Conservation (phyloP, 2,329 filamentous ascomycete species). For the Sporothrix variecibatus region DNA sequence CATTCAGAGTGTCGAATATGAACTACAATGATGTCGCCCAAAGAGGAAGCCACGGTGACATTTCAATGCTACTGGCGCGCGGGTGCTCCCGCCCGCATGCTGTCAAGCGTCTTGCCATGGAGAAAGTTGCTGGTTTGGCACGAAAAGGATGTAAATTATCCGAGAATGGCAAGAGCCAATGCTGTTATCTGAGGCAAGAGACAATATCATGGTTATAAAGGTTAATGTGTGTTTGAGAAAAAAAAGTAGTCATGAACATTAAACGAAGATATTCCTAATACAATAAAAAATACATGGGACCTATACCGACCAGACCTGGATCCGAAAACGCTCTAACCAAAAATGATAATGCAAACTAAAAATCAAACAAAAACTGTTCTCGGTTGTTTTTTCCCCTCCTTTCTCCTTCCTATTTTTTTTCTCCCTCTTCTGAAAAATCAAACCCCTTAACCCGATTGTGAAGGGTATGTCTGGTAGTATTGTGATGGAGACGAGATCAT, state of each 20-base stretch:
- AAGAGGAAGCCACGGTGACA: too few species aligned
- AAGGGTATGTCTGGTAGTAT: background rate
- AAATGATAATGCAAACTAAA: background rate
- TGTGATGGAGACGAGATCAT: background rate
- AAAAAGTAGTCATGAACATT: background rate
- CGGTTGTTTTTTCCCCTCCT: background rate
- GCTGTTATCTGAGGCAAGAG: too few species aligned
- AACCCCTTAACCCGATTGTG: background rate
- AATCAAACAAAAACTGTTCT: background rate
- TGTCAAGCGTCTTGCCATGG: too few species aligned
- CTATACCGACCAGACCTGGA: background rate
- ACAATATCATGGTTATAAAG: background rate
- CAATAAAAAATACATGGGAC: background rate
- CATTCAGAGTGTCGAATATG: too few species aligned
- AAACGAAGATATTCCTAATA: background rate
- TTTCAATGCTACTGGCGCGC: too few species aligned
- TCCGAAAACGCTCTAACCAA: background rate
- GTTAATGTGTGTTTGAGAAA: background rate
- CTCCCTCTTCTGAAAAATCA: background rate
- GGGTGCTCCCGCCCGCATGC: too few species aligned
- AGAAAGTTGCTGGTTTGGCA: too few species aligned
- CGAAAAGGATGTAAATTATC: too few species aligned
- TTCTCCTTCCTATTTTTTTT: background rate
- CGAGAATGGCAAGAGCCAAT: too few species aligned
- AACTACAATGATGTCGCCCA: too few species aligned